Percentiles rank a stretch among this genome's conserved stretches.
phyloP scores from a whole-genome alignment of 371 early-diverging fungal genomes.

The Syncephalastrum monosporum region DNA sequence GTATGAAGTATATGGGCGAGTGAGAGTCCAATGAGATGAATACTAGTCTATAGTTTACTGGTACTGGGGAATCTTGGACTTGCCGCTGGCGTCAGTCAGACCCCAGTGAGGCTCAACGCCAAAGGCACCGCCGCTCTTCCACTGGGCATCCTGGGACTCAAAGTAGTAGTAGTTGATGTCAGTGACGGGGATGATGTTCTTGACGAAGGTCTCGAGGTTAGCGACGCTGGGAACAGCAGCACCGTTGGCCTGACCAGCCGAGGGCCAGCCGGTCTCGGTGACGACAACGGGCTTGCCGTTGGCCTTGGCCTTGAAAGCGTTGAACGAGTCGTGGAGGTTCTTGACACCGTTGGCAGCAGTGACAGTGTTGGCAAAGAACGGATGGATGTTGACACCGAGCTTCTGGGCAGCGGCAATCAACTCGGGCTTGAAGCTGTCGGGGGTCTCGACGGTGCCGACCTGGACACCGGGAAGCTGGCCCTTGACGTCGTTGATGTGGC shows the following conservation, averaged over 20 bases:
- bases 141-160: conserved; percentile 58
- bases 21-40: too few relatives aligned
- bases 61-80: conserved; percentile 22
- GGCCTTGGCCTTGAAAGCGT: conserved; percentile 40
- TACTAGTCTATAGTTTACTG: conserved; percentile 1
- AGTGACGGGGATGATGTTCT: conserved; percentile 25
- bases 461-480: conserved; percentile 24
- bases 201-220: conserved; percentile 46
- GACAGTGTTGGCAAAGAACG: conserved; percentile 47
- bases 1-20: too few relatives aligned
- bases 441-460: conserved; percentile 58
- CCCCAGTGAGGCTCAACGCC: conserved; percentile 64
- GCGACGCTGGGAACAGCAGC: conserved; percentile 44
- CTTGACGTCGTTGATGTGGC: conserved; percentile 49
- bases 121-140: conserved; percentile 50
- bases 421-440: conserved; percentile 26
- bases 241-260: conserved; percentile 49
- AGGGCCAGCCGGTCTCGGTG: conserved; percentile 72
- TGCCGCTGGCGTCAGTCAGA: conserved; percentile 20
- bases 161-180: conserved; percentile 60
- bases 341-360: conserved; percentile 27
- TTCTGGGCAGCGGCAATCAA: conserved; percentile 44
- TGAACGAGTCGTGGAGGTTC: conserved; percentile 33
- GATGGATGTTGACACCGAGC: conserved; percentile 56
- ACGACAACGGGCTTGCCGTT: conserved; percentile 47